Evolutionary conservation across 495 filamentous ascomycete genomes (phyloP).

Genomic region (Penicillium fimorum): DNA sequence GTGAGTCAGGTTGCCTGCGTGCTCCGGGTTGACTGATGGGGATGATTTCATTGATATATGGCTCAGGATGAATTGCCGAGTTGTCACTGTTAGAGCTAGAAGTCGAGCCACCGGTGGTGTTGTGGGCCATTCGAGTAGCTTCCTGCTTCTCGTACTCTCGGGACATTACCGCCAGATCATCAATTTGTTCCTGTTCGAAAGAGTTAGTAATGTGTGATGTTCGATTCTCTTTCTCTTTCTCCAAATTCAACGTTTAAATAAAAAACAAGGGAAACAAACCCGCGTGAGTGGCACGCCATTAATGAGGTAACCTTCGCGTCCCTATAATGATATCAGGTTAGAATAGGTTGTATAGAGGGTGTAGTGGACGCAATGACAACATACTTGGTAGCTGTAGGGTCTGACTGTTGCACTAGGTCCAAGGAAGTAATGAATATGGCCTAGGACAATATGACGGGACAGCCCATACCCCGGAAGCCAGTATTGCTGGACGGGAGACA

Average conservation of each 20-base stretch:
- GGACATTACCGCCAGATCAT: constrained; percentile 51
- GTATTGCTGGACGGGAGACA: constrained; percentile 47
- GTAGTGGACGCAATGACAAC: constrained; percentile 7
- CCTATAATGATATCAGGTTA: constrained; percentile 35
- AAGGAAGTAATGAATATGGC: constrained; percentile 53
- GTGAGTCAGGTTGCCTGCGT: constrained; percentile 36
- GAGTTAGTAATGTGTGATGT: constrained; percentile 3
- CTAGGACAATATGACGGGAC: constrained; percentile 53
- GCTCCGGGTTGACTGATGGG: constrained; percentile 35
- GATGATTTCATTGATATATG: constrained; percentile 53
- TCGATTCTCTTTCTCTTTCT: not conserved
- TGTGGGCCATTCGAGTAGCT: constrained; percentile 46
- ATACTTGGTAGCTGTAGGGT: constrained; percentile 54
- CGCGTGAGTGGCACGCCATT: constrained; percentile 50
- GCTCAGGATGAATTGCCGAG: constrained; percentile 30
- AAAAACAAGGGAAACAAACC: constrained; percentile 32
- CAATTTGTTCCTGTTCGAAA: constrained; percentile 48
- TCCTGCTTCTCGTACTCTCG: constrained; percentile 53
- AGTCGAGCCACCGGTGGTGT: constrained; percentile 12
- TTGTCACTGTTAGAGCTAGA: constrained; percentile 16
- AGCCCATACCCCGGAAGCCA: constrained; percentile 55
- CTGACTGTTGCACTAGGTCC: constrained; percentile 50
- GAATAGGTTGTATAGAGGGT: constrained; percentile 20
- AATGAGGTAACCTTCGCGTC: constrained; percentile 55
- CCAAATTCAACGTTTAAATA: not conserved